Conservation (phyloP, 495 filamentous ascomycete species). For the Pyronema domesticum region DNA sequence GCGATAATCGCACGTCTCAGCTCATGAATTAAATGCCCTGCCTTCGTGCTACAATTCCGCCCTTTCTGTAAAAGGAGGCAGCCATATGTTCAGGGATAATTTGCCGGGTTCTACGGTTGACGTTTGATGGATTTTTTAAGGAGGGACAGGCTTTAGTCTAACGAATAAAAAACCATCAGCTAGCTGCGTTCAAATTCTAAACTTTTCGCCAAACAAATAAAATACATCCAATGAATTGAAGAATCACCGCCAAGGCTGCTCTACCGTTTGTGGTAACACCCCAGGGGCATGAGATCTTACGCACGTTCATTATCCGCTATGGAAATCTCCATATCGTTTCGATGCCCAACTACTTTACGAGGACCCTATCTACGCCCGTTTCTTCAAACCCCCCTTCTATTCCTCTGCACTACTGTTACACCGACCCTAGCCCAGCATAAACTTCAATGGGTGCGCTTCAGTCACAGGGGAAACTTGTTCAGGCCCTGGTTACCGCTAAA, state of each 20-base stretch:
- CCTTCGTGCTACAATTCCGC: not conserved
- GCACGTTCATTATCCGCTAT: too few species aligned
- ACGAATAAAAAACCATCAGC: not conserved
- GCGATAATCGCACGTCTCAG: not conserved
- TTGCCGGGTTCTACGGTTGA: not conserved
- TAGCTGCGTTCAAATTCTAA: not conserved
- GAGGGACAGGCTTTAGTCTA: not conserved
- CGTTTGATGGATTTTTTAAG: not conserved
- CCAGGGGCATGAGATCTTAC: too few species aligned
- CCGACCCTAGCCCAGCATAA: not conserved
- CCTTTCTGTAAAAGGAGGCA: not conserved
- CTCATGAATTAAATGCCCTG: not conserved
- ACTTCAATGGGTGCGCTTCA: not conserved
- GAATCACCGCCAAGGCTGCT: not conserved
- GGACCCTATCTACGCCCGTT: not conserved
- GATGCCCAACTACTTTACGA: slow-evolving; percentile 1
- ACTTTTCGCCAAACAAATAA: not conserved
- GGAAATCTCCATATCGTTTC: not conserved
- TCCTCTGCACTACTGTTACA: not conserved
- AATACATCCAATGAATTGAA: not conserved
- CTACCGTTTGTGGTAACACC: not conserved
- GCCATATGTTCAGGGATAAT: not conserved
- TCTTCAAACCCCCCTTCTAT: not conserved
- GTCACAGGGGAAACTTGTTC: not conserved
- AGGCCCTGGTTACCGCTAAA: not conserved